Evolutionary conservation across 164 flowering plant species (phyloP), one percentile per base, ranked within the genome.

Genomic region (Vitis amurensis): DNA sequence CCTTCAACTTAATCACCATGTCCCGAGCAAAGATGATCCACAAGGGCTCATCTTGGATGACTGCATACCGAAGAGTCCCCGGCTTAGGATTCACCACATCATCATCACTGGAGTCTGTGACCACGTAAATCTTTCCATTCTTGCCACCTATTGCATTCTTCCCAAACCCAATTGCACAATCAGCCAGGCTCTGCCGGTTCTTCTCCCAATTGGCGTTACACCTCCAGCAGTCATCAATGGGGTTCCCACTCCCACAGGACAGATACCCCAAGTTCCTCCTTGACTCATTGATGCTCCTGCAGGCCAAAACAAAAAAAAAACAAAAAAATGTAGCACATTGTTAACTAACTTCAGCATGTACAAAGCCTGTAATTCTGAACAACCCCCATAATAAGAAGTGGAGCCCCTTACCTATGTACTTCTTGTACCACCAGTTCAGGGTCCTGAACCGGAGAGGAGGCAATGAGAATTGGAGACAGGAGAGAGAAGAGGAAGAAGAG

Each of bases 181-280:
- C 94, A 9, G 97, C 97, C 23, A 92, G 73, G 50, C 89, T 29
- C 71, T 89, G 90, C 44, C 97, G 89, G 71, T 85, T 87, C 67
- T 80, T 68, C 71, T 83, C 87, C 97, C 95, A 92, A 48, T 90
- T 80, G 8, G 91, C 84, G 79, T 91, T 94, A 62, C 97, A 91
- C 61, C 97, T 70, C 97, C 97, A 91, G 83, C 97, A 91, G 66
- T 92, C 97, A 60, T 92, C 95, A 15, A 92, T 92, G 0, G 95
- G 97, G 67, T 92, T 92, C 0, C 95, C 97, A 7, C 89, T 85
- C 53, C 85, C 87, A 62, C 97, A 92, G 0, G 94, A 91, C 2
- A 88, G 72, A 63, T 80, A 88, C 0, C 86, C 93, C 76, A 88
- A 68, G 19, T 79, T 82, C 74, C 97, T 80, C 78, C 97, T 81